Evolutionary conservation across 176 grass and related monocot genomes (phyloP).

Genomic region (Carex parvula): DNA sequence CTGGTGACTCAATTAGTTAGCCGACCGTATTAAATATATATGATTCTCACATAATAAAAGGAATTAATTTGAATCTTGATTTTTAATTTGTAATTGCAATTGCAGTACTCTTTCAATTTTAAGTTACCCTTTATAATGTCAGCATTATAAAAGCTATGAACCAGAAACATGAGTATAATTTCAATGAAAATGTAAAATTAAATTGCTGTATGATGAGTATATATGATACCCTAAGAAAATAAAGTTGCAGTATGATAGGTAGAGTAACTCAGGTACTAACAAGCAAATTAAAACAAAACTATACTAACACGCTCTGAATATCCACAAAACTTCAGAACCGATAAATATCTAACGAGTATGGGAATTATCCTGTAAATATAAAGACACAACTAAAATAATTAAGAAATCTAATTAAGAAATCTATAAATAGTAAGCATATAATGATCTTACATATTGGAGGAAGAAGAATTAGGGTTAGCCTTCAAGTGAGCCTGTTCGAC

Average conservation of each 20-base stretch:
- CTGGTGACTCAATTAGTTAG: not conserved
- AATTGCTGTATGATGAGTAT: not conserved
- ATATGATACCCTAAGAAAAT: not conserved
- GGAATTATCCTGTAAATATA: not conserved
- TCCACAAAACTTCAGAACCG: not conserved
- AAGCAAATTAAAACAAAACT: not conserved
- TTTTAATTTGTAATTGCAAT: not conserved
- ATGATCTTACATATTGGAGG: constrained; percentile 5
- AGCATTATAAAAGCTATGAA: not conserved
- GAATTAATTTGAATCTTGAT: not conserved
- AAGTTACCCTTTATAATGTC: not conserved
- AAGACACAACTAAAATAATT: constrained; percentile 1
- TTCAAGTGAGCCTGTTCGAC: constrained; percentile 47
- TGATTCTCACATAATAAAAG: not conserved
- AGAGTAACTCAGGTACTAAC: not conserved
- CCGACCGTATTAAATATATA: not conserved
- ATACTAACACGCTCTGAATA: too few species aligned
- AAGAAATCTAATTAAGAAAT: not conserved
- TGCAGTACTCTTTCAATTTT: not conserved
- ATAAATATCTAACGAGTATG: not conserved
- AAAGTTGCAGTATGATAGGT: not conserved
- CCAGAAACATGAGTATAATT: not conserved
- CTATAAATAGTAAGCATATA: not conserved
- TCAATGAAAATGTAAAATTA: not conserved
- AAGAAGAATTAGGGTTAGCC: not conserved